Percentiles rank a stretch among this genome's conserved stretches.
phyloP scores from a whole-genome alignment of 148 eudicot genomes.

The Chenopodium suecicum region DNA sequence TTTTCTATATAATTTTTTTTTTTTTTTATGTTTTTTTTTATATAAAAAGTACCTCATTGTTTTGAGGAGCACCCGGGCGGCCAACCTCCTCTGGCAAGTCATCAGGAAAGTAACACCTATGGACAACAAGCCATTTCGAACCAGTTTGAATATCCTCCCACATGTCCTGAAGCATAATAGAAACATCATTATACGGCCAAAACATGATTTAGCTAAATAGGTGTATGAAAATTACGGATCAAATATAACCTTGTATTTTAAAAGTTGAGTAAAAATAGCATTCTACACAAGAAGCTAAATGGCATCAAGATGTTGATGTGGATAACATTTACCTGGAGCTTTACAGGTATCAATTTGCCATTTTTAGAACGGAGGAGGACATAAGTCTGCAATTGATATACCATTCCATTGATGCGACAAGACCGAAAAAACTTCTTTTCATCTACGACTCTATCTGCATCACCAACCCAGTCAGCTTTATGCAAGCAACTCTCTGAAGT shows the following conservation, averaged over 20 bases:
- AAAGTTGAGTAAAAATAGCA: not conserved
- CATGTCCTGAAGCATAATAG: conserved; percentile 62
- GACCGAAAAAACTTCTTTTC: conserved; percentile 66
- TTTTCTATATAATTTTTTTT: not conserved
- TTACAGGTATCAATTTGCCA: conserved; percentile 60
- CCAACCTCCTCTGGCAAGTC: conserved; percentile 93
- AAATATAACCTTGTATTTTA: not conserved
- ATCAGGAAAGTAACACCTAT: conserved; percentile 76
- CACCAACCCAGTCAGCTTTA: conserved; percentile 76
- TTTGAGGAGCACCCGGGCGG: conserved; percentile 79
- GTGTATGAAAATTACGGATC: not conserved
- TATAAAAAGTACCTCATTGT: conserved; percentile 62
- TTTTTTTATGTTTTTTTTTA: no score
- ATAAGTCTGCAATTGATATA: conserved; percentile 60
- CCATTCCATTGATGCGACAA: conserved; percentile 60
- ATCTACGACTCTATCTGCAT: conserved; percentile 45
- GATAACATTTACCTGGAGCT: conserved; percentile 50
- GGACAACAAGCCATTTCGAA: conserved; percentile 62
- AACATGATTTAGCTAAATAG: not conserved
- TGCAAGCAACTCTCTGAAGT: conserved; percentile 44
- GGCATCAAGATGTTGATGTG: not conserved
- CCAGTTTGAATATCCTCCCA: conserved; percentile 83
- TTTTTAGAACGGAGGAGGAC: conserved; percentile 46
- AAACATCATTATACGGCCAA: not conserved
- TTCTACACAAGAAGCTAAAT: not conserved